These are phyloP conservation scores for Yamadazyma triangularis DNA, from an alignment of 1,139 yeast genomes.

Conservation along the genomic window DNA sequence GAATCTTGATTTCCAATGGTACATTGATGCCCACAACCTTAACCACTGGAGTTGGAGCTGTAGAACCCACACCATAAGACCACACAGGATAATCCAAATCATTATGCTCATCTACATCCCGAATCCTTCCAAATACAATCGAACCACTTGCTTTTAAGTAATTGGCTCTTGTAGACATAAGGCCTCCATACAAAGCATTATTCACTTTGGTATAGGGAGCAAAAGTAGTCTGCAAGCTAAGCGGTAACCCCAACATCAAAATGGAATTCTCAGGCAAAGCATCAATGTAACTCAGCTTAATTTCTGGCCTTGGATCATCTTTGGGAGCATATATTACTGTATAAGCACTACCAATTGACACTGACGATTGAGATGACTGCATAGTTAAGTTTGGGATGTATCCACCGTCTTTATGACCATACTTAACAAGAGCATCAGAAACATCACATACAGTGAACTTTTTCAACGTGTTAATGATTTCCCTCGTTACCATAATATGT, in stretches of 20 bases:
- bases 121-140: conserved; percentile 74
- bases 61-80: conserved; percentile 73
- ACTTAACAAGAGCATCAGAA: conserved; percentile 66
- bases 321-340: conserved; percentile 79
- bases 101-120: conserved; percentile 78
- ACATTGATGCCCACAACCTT: conserved; percentile 78
- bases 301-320: conserved; percentile 72
- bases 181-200: conserved; percentile 88
- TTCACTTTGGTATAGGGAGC: conserved; percentile 66
- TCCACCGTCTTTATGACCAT: conserved; percentile 65
- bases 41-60: conserved; percentile 75
- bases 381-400: conserved; percentile 59
- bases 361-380: conserved; percentile 19
- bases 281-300: conserved; percentile 70
- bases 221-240: conserved; percentile 39
- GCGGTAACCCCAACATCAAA: conserved; percentile 61
- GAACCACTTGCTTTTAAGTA: conserved; percentile 70
- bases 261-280: conserved; percentile 55
- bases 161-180: conserved; percentile 86
- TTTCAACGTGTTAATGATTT: conserved; percentile 6
- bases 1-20: conserved; percentile 50
- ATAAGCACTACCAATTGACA: conserved; percentile 62
- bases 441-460: conserved; percentile 69
- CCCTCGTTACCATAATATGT: conserved; percentile 43
- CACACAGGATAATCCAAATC: conserved; percentile 70